Percentiles rank a stretch among this genome's conserved stretches.
Conservation (phyloP, 108 stramenopile species). For the Cyclotella kingstonii region DNA sequence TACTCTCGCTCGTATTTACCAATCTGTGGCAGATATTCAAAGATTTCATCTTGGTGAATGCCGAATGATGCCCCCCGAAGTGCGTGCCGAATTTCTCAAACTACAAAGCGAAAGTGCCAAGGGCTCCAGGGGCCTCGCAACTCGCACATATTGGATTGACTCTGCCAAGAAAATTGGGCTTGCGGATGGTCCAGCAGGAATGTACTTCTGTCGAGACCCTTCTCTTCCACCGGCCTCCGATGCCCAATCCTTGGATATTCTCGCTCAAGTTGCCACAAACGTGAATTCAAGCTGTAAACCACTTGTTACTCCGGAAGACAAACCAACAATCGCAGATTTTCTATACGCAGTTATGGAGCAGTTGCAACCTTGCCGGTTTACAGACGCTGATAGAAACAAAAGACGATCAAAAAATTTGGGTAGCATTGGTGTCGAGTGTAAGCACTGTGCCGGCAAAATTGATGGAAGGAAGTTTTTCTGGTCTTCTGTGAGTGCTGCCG, state of each 20-base stretch:
- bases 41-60: constrained; percentile 86
- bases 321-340: constrained; percentile 82
- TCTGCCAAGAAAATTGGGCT: constrained; percentile 86
- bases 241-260: constrained; percentile 55
- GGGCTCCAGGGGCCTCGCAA: constrained; percentile 86
- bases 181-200: constrained; percentile 72
- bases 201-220: constrained; percentile 79
- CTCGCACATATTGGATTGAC: constrained; percentile 84
- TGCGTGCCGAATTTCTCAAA: constrained; percentile 59
- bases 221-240: constrained; percentile 49
- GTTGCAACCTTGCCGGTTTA: constrained; percentile 84
- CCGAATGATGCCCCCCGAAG: constrained; percentile 69
- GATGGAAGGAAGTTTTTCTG: constrained; percentile 91
- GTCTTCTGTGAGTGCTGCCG: constrained; percentile 88
- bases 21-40: constrained; percentile 89
- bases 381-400: constrained; percentile 90
- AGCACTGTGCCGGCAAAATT: constrained; percentile 86
- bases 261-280: constrained; percentile 75
- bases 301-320: constrained; percentile 78
- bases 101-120: constrained; percentile 83
- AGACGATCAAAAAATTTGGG: constrained; percentile 84
- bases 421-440: constrained; percentile 89
- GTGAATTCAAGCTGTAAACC: constrained; percentile 53
- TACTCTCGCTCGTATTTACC: constrained; percentile 83
- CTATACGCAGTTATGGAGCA: constrained; percentile 89